These are phyloP conservation scores for Neurospora tetraspora DNA, from an alignment of 495 filamentous ascomycete species.

Conservation along the genomic window DNA sequence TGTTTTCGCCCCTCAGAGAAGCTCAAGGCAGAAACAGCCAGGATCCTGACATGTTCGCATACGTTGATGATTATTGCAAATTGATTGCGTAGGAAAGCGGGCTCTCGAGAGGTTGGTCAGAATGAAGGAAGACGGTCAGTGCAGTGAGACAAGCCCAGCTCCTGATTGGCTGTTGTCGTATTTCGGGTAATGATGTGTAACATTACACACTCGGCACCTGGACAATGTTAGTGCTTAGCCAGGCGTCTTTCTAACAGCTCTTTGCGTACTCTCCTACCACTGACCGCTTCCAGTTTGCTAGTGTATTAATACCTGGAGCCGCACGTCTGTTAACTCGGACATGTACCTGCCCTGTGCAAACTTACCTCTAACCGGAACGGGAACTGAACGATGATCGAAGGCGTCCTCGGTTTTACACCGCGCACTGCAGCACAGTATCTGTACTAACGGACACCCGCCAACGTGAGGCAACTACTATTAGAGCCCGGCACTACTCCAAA, in stretches of 20 bases:
- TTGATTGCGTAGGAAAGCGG: neutral
- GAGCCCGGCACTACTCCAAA: neutral
- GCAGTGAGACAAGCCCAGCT: neutral
- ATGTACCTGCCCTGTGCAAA: neutral
- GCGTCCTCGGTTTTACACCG: neutral
- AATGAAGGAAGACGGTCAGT: neutral
- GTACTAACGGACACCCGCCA: neutral
- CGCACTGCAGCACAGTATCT: neutral
- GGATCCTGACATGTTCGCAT: neutral
- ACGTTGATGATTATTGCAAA: neutral
- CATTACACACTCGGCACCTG: neutral
- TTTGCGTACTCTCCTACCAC: neutral
- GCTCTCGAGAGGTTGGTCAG: neutral
- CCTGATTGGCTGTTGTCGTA: neutral
- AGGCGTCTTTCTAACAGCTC: neutral
- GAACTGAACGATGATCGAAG: neutral
- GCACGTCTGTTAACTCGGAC: neutral
- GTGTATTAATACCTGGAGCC: neutral
- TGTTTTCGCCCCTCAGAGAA: neutral
- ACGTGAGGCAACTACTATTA: neutral
- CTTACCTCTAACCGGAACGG: neutral
- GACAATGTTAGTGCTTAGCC: neutral
- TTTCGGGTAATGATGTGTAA: neutral
- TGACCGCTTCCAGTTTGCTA: neutral
- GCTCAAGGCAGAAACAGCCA: neutral